Conservation (phyloP, 257 asterid genomes). For the Coffea eugenioides region DNA sequence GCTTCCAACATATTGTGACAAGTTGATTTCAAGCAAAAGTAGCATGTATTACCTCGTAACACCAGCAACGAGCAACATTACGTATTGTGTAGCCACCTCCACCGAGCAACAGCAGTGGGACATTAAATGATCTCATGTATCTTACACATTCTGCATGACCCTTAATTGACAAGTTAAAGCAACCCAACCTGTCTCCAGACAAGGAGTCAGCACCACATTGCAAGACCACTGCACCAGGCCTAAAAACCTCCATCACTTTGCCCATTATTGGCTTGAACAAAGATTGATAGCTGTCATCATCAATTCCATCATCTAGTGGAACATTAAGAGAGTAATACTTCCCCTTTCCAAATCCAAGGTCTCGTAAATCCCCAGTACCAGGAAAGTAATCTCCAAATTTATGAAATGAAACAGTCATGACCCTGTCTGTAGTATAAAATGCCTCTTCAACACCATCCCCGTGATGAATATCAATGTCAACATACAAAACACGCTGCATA, state of each 20-base stretch:
- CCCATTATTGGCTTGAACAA: conserved; percentile 46
- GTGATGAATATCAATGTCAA: conserved; percentile 46
- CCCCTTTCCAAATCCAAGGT: conserved; percentile 35
- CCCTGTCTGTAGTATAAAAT: conserved; percentile 45
- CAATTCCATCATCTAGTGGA: conserved; percentile 46
- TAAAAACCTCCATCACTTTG: conserved; percentile 43
- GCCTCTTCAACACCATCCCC: conserved; percentile 49
- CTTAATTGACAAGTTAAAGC: conserved; percentile 43
- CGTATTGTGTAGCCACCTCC: conserved; percentile 51
- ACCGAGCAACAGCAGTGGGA: conserved; percentile 39
- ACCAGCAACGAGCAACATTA: conserved; percentile 47
- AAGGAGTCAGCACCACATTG: conserved; percentile 49
- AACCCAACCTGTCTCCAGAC: conserved; percentile 43
- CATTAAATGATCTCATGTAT: conserved; percentile 44
- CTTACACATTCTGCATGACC: conserved; percentile 45
- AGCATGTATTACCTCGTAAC: conserved; percentile 36
- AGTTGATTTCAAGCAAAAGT: background rate
- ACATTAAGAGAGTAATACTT: conserved; percentile 44
- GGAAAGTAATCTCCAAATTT: conserved; percentile 49
- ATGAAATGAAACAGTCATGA: conserved; percentile 49
- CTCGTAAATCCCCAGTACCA: conserved; percentile 42
- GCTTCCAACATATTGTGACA: background rate
- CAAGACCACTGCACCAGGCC: conserved; percentile 45
- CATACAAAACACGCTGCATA: conserved; percentile 42
- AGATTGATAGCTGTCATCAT: conserved; percentile 43